Conservation (phyloP, 2,329 filamentous ascomycete species). For the Cladorrhinum sp. region DNA sequence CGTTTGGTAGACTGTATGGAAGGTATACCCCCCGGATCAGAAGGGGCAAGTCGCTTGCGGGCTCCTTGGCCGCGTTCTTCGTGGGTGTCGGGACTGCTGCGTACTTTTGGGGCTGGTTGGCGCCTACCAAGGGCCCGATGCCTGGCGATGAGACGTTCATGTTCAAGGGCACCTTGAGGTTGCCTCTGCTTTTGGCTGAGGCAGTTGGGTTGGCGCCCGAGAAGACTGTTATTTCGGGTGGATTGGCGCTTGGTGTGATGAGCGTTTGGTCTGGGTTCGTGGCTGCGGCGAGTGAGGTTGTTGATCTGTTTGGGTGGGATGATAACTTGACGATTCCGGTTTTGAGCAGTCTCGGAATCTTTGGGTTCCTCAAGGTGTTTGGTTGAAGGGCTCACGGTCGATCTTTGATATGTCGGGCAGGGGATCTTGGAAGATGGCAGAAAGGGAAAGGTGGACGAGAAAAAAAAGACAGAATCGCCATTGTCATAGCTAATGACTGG, state of each 20-base stretch:
- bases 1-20: conserved; percentile 86
- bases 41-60: conserved; percentile 86
- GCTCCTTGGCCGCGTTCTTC: conserved; percentile 77
- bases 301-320: conserved; percentile 91
- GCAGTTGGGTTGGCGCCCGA: conserved; percentile 58
- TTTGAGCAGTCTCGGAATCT: conserved; percentile 82
- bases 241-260: conserved; percentile 72
- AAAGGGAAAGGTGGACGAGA: not conserved
- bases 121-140: conserved; percentile 64
- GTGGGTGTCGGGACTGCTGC: conserved; percentile 80
- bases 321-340: conserved; percentile 97
- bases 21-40: conserved; percentile 83
- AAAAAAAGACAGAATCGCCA: conserved; percentile 1
- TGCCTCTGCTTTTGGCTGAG: conserved; percentile 60
- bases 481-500: too few relatives aligned
- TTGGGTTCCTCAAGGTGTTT: conserved; percentile 88
- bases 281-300: conserved; percentile 82
- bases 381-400: conserved; percentile 42
- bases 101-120: conserved; percentile 85
- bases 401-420: not conserved
- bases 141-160: conserved; percentile 73
- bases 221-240: conserved; percentile 64
- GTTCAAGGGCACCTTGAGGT: conserved; percentile 72
- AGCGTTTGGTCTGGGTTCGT: conserved; percentile 85
- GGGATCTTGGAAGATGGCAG: not conserved